Percentiles rank a stretch among this genome's conserved stretches.
These are phyloP conservation scores for Dactylonectria estremocensis DNA, from an alignment of 2,329 filamentous ascomycete species.

Conservation along the genomic window DNA sequence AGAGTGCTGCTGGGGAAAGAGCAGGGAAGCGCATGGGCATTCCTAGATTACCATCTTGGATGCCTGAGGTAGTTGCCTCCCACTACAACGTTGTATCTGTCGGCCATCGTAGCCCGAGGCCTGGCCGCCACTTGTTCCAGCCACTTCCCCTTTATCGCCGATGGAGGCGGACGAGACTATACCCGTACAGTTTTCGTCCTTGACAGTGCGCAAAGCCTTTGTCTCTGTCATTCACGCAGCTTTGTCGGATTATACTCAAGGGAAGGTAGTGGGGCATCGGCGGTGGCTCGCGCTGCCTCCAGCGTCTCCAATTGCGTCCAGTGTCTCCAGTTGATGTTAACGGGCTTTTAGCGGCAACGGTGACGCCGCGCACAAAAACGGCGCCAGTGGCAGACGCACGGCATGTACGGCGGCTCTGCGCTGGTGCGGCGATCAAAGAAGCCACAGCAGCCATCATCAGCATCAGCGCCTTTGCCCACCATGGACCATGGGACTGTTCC, in stretches of 20 bases:
- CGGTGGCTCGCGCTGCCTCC: not conserved
- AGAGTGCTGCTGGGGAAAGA: not conserved
- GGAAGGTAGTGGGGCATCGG: not conserved
- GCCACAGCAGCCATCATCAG: constrained; percentile 15
- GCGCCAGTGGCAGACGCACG: constrained; percentile 31
- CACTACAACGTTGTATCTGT: not conserved
- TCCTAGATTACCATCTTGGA: constrained; percentile 4
- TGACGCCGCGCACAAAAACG: constrained; percentile 7
- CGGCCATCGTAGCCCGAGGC: not conserved
- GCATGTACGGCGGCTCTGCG: constrained; percentile 33
- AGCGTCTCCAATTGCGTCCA: not conserved
- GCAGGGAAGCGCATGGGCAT: not conserved
- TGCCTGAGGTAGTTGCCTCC: not conserved
- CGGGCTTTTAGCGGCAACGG: constrained; percentile 2
- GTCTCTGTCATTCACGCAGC: not conserved
- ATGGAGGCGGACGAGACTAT: not conserved
- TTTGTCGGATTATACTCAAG: not conserved
- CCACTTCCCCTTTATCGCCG: not conserved
- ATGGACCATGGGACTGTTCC: constrained; percentile 36
- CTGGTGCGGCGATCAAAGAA: constrained; percentile 36
- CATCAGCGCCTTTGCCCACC: not conserved
- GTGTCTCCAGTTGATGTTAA: constrained; percentile 11
- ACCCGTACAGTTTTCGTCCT: not conserved
- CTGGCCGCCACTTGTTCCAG: not conserved
- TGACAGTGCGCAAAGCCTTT: not conserved